Evolutionary conservation across 176 grass and related monocot species (phyloP).

Genomic region (Alopecurus myosuroides): DNA sequence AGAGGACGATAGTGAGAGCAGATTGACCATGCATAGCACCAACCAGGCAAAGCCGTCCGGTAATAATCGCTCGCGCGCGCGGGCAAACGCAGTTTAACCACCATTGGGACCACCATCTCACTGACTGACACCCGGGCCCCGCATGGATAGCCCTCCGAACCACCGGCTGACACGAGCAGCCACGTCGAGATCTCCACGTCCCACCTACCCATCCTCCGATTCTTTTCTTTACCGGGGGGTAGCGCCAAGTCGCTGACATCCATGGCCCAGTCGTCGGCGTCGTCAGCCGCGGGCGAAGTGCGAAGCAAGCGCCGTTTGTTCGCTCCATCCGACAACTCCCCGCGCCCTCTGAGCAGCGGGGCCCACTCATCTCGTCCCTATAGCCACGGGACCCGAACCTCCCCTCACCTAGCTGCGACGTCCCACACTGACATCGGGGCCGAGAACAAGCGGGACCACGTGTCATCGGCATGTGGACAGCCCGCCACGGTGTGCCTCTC

Average conservation of each 20-base stretch:
- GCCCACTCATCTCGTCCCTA: neutral
- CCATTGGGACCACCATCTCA: too few species aligned
- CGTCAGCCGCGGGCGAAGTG: neutral
- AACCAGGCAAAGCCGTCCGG: neutral
- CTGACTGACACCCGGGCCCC: too few species aligned
- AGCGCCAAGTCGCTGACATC: neutral
- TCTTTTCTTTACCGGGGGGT: neutral
- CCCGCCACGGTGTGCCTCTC: neutral
- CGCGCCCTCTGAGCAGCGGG: neutral
- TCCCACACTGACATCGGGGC: rapidly evolving
- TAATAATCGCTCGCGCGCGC: neutral
- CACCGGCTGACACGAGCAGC: neutral
- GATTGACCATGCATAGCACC: too few species aligned
- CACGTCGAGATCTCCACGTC: neutral
- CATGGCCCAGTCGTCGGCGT: neutral
- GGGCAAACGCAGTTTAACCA: neutral
- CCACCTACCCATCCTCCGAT: neutral
- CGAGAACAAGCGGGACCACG: rapidly evolving
- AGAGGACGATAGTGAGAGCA: neutral
- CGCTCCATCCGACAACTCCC: conserved; percentile 1
- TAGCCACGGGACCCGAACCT: neutral
- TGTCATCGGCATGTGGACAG: neutral
- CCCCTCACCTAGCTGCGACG: neutral
- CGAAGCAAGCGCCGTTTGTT: conserved; percentile 5
- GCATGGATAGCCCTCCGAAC: neutral